Evolutionary conservation across 2,329 filamentous ascomycete species (phyloP).

Genomic region (Cladosporium sphaerospermum): DNA sequence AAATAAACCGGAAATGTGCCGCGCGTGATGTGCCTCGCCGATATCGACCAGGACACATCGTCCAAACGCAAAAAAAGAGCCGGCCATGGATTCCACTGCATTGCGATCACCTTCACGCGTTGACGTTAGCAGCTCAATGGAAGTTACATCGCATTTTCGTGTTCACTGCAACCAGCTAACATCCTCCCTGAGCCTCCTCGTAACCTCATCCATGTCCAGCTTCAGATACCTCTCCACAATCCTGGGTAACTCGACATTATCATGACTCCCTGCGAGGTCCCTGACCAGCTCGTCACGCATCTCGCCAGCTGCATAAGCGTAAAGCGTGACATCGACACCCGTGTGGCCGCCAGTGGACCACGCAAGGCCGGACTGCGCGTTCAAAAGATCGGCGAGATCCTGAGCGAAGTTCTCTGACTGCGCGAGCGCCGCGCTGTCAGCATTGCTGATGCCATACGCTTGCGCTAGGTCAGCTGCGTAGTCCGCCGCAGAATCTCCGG

Average conservation of each 20-base stretch:
- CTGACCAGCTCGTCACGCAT: constrained; percentile 21
- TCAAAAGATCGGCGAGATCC: constrained; percentile 28
- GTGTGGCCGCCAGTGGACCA: constrained; percentile 36
- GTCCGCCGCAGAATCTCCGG: constrained; percentile 24
- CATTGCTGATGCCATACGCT: constrained; percentile 25
- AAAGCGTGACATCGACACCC: constrained; percentile 33
- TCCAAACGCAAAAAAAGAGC: too few relatives aligned
- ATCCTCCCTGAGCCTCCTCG: constrained; percentile 18
- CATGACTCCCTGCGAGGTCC: constrained; percentile 24
- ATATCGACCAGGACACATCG: too few relatives aligned
- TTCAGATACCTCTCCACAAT: constrained; percentile 26
- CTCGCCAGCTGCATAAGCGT: constrained; percentile 28
- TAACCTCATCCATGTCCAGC: constrained; percentile 24
- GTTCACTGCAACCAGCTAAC: constrained; percentile 4
- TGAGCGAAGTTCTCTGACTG: constrained; percentile 21
- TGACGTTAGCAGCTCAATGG: too few relatives aligned
- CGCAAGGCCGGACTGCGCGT: constrained; percentile 28
- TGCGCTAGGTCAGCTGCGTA: constrained; percentile 23
- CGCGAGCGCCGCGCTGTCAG: constrained; percentile 24
- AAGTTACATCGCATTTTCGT: too few relatives aligned
- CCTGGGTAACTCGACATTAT: constrained; percentile 29
- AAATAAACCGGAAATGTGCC: too few relatives aligned
- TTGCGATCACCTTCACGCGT: too few relatives aligned
- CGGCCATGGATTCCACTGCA: too few relatives aligned
- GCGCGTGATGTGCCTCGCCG: too few relatives aligned